These are phyloP conservation scores for Naganishia vaughanmartiniae DNA, from an alignment of 768 basidiomycete species.

Conservation along the genomic window DNA sequence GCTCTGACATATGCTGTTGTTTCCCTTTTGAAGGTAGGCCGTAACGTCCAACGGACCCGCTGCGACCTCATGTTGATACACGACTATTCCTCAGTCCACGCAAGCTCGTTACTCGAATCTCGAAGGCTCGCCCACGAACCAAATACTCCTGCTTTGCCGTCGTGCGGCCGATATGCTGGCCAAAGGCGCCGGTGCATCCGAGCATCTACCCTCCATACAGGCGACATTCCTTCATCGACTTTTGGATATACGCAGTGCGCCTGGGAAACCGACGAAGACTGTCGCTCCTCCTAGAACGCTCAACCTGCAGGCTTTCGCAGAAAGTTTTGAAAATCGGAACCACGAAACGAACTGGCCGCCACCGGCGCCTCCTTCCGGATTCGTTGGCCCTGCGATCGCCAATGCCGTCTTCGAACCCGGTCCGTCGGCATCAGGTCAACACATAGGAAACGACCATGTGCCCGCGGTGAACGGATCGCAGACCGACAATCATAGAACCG, in stretches of 20 bases:
- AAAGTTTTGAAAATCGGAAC: constrained; percentile 16
- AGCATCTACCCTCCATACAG: constrained; percentile 35
- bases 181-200: constrained; percentile 32
- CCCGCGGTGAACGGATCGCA: background rate
- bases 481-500: background rate
- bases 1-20: constrained; percentile 42
- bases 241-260: constrained; percentile 29
- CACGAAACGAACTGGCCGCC: constrained; percentile 27
- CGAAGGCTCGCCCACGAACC: constrained; percentile 19
- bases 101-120: constrained; percentile 25
- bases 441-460: background rate
- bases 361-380: background rate
- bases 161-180: constrained; percentile 38
- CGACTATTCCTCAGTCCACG: background rate
- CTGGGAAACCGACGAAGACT: constrained; percentile 8
- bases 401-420: background rate
- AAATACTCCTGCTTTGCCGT: constrained; percentile 27
- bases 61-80: background rate
- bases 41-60: background rate
- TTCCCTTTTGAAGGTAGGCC: constrained; percentile 35
- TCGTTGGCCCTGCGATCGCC: background rate
- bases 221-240: constrained; percentile 33
- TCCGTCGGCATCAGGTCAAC: background rate
- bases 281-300: constrained; percentile 10
- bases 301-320: constrained; percentile 19